A percentile compares a stretch with the other conserved stretches of the same genome.
phyloP scores from a whole-genome alignment of 2,329 filamentous ascomycete species.

The Pyrenochaeta sp. region DNA sequence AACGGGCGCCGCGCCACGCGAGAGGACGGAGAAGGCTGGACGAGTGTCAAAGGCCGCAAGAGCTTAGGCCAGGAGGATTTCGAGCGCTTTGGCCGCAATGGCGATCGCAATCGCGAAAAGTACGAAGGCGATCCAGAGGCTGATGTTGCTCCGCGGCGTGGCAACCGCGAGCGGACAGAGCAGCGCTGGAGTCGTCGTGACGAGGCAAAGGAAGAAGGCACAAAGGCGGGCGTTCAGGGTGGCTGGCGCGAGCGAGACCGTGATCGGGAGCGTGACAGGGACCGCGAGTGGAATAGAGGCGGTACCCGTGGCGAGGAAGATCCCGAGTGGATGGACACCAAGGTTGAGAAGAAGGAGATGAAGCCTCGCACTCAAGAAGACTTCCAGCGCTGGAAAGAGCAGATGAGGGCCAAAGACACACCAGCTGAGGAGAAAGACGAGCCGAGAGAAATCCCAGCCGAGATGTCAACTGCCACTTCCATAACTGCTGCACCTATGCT shows the following conservation, averaged over 20 bases:
- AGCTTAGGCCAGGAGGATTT: slow-evolving; percentile 77
- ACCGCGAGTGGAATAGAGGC: slow-evolving; percentile 64
- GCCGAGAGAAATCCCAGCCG: slow-evolving; percentile 29
- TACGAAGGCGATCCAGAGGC: slow-evolving; percentile 46
- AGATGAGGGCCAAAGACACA: slow-evolving; percentile 75
- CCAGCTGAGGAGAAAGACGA: slow-evolving; percentile 58
- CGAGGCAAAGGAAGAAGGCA: slow-evolving; percentile 60
- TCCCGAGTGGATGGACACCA: slow-evolving; percentile 86
- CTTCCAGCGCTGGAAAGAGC: slow-evolving; percentile 93
- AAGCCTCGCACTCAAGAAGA: slow-evolving; percentile 85
- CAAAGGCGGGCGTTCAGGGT: slow-evolving; percentile 51
- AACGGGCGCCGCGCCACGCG: slow-evolving; percentile 53
- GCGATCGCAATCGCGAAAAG: slow-evolving; percentile 63
- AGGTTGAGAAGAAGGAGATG: slow-evolving; percentile 70
- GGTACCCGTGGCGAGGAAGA: slow-evolving; percentile 68
- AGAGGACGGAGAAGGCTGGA: slow-evolving; percentile 76
- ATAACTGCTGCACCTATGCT: slow-evolving; percentile 47
- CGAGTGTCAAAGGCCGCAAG: slow-evolving; percentile 75
- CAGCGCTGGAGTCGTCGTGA: slow-evolving; percentile 74
- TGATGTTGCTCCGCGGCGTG: slow-evolving; percentile 65
- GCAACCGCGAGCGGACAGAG: slow-evolving; percentile 73
- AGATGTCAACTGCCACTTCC: slow-evolving; percentile 29
- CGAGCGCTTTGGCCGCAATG: slow-evolving; percentile 70
- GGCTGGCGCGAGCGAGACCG: slow-evolving; percentile 66
- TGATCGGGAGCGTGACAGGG: slow-evolving; percentile 46